Base-by-base conservation (phyloP, 2,329 filamentous ascomycete species). In the Aureobasidium musti region DNA sequence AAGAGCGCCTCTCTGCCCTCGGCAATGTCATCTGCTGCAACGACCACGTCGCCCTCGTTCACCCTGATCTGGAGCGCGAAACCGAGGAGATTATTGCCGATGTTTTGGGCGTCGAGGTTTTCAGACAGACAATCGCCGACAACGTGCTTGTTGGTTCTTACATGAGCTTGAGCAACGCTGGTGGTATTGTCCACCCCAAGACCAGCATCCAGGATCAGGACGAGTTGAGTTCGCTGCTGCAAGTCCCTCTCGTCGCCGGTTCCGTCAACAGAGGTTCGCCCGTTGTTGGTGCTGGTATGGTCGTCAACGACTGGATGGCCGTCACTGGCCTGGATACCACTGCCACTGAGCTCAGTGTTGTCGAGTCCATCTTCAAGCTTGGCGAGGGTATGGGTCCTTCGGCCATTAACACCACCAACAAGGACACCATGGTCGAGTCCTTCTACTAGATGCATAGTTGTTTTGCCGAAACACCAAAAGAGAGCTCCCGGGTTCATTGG, bases 41-140 rank as follows among this genome's bases (percentile, higher is more conserved):
- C 80, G 95, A 99, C 80, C 93, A 97, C 80, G 95, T 98, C 72
- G 95, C 95, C 63, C 88, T 99, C 52, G 89, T 98, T 69, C 95
- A 99, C 78, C 95, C 95, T 13, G 95, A 99, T 76, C 84, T 99
- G 68, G 95, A 98, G 84, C 90, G 94, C 69, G 95, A 99, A 83
- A 97, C 93, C 19, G 95, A 99, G 81, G 95, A 99, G 82, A 97
- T 99, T 56, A 93, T 99, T 76, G 92, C 95, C 73, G 95, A 99
- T 77, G 91, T 96, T 68, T 82, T 96, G 23, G 91, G 91, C 69
- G 91, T 96, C 67, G 91, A 96, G 79, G 91, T 95, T 13, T 96
- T 95, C 82, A 84, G 91, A 70, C 95, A 99, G 83, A 98, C 95
- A 54, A 90, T 99, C 68, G 92, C 94, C 74, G 93, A 97, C 80